Evolutionary conservation across 1,284 basidiomycete species (phyloP).

Genomic region (Ustilago crameri): DNA sequence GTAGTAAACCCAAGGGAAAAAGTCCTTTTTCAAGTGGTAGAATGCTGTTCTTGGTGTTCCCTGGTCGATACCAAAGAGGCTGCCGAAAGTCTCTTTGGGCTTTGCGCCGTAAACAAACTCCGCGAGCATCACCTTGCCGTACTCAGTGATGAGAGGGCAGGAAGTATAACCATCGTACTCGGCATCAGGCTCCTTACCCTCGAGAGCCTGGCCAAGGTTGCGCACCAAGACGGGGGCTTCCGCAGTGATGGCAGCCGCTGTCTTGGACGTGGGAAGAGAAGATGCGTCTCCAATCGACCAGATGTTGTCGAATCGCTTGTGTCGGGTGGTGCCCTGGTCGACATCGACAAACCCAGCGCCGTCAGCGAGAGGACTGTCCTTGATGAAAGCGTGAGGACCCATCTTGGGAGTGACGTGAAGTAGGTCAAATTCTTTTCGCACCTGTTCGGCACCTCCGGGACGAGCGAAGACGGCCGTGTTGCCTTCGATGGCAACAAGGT

Average conservation of each 20-base stretch:
- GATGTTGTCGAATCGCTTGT: conserved; percentile 83
- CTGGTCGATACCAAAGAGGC: conserved; percentile 60
- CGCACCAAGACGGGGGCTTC: conserved; percentile 92
- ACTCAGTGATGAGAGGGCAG: conserved; percentile 75
- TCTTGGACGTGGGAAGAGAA: conserved; percentile 92
- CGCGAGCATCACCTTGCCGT: conserved; percentile 85
- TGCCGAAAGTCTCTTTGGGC: conserved; percentile 79
- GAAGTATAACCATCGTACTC: conserved; percentile 68
- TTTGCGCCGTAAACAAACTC: conserved; percentile 84
- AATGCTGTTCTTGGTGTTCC: conserved; percentile 73
- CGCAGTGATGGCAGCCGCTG: conserved; percentile 89
- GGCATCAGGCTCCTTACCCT: conserved; percentile 48
- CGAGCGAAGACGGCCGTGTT: conserved; percentile 80
- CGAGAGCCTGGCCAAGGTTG: conserved; percentile 73
- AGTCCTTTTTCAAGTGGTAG: conserved; percentile 91
- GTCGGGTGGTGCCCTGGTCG: conserved; percentile 81
- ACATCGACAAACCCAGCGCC: conserved; percentile 77
- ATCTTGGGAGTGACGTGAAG: conserved; percentile 91
- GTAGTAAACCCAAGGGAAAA: conserved; percentile 92
- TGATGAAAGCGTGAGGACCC: conserved; percentile 86
- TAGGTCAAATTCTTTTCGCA: conserved; percentile 81
- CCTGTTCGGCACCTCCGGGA: conserved; percentile 58
- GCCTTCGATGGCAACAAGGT: conserved; percentile 77
- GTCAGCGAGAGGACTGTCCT: conserved; percentile 73
- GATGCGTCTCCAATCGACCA: conserved; percentile 92